These are phyloP conservation scores for Cynara cardunculus DNA, from an alignment of 129 eudicot genomes.

Conservation along the genomic window DNA sequence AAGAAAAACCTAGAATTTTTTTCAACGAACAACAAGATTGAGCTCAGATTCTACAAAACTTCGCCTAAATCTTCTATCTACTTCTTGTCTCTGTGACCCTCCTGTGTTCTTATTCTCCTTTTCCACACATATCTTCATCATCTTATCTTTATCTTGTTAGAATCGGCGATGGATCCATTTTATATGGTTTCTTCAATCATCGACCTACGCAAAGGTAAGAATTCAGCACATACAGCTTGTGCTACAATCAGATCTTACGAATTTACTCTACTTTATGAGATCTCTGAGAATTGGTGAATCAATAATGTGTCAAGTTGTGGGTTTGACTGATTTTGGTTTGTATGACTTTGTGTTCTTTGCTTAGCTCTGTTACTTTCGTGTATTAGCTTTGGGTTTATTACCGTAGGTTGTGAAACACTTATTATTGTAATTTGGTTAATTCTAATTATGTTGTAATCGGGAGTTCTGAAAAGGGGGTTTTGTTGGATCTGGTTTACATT, in stretches of 20 bases:
- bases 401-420: background rate
- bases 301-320: background rate
- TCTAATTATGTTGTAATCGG: background rate
- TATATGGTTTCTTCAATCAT: constrained; percentile 42
- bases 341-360: background rate
- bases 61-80: constrained; percentile 7
- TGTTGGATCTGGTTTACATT: constrained; percentile 21
- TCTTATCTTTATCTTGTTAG: constrained; percentile 6
- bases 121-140: background rate
- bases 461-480: constrained; percentile 9
- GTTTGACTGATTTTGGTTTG: background rate
- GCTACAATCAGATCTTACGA: constrained; percentile 26
- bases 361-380: background rate
- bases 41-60: constrained; percentile 2
- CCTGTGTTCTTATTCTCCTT: background rate
- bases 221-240: constrained; percentile 11
- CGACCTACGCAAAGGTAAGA: constrained; percentile 65
- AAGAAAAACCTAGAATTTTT: background rate
- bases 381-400: background rate
- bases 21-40: constrained; percentile 4
- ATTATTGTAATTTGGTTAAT: constrained; percentile 12
- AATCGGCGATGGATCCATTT: constrained; percentile 49
- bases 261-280: constrained; percentile 13
- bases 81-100: background rate
- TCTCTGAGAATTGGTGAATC: constrained; percentile 13